Base-by-base conservation (phyloP, 768 basidiomycete species). In the Leccinum rimulosum region DNA sequence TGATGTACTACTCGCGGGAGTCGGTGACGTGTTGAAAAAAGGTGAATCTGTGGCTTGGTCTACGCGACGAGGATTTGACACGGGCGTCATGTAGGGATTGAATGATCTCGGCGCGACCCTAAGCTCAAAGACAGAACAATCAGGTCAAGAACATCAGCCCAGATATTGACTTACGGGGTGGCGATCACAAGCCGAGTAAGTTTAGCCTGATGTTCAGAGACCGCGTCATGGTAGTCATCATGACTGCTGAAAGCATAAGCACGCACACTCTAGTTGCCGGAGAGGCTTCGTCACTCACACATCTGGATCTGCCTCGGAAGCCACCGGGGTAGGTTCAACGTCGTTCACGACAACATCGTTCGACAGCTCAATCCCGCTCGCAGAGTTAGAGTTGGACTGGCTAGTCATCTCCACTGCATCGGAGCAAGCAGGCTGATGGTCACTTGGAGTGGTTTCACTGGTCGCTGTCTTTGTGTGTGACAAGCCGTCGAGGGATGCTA, bases 41-140 rank as follows among this genome's bases (percentile, higher is more conserved):
- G 51, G 47, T 10, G 47, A 22, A 15, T 22, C 11, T 33, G 36
- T 50, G 14, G 14, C 2, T 50, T 56, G n/a, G 40, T 51, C 47
- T 4, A 30, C 49, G 22, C 38, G 54, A 38, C 68, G 64, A 19
- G 69, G 59, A 49, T 70, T 68, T n/a, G 66, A 69, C 27, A 69
- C 1, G 0, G 68, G 68, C 19, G 68, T 69, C 69, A 69, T 50
- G 43, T 69, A 69, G 1, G 67, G 69, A 51, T 69, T 71, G 6
- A 61, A 57, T 28, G 52, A 40, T 54, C 60, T 66, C 38, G 56
- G 38, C 4, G 55, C 69, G 6, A 57, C 52, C 6, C 65, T 68
- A 28, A 43, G n/a, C 50, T 49, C 17, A 50, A 14, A 35, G 8
- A 31, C 17, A 28, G 35, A 36, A 25, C 12, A 6, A 19, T 50